These are phyloP conservation scores for Uronychia binucleata DNA, from an alignment of 73 alveolate species.

Conservation along the genomic window DNA sequence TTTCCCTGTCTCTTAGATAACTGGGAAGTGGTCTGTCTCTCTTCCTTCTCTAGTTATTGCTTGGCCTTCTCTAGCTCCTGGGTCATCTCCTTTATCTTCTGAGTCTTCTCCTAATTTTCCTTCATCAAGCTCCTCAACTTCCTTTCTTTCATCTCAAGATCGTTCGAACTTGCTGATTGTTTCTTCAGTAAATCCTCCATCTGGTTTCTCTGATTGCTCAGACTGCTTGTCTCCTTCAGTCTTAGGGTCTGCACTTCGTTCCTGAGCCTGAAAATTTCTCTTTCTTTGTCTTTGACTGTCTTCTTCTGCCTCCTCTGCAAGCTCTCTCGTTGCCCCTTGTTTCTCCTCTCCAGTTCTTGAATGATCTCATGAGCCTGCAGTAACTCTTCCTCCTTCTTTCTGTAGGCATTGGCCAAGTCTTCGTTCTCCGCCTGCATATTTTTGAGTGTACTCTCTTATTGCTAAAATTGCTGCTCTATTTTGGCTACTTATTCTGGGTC, in stretches of 20 bases:
- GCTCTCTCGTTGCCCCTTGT: background rate
- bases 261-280: slow-evolving; percentile 21
- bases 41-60: background rate
- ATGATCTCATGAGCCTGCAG: background rate
- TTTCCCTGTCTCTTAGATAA: too few species aligned
- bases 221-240: background rate
- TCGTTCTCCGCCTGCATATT: background rate
- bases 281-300: slow-evolving; percentile 8
- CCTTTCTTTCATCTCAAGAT: background rate
- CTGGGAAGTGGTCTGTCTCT: too few species aligned
- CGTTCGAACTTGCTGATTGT: background rate
- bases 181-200: background rate
- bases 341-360: background rate
- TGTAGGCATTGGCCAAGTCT: background rate
- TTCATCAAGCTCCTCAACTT: background rate
- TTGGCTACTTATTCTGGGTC: slow-evolving; percentile 47
- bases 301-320: background rate
- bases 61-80: background rate
- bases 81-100: background rate
- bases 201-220: background rate
- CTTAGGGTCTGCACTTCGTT: background rate
- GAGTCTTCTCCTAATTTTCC: background rate
- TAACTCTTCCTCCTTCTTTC: background rate
- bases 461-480: slow-evolving; percentile 50
- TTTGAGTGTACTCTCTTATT: background rate